A percentile compares a stretch with the other conserved stretches of the same genome.
Conservation (phyloP, 2,329 filamentous ascomycete genomes). For the Elsinoe batatas region DNA sequence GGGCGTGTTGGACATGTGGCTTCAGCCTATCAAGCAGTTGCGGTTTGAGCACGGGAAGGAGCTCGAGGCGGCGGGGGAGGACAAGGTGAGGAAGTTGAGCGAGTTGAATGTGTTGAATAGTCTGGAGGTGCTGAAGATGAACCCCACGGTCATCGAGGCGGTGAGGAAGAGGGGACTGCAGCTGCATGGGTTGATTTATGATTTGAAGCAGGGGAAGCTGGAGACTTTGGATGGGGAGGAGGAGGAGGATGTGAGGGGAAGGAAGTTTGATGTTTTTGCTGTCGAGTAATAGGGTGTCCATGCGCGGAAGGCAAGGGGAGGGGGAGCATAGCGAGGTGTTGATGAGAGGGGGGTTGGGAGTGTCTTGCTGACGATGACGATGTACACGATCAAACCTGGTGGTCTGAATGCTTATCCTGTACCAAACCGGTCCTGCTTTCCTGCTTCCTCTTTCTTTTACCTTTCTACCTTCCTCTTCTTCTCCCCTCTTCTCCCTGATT, state of each 20-base stretch:
- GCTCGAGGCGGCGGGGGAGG: conserved; percentile 40
- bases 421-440: not conserved
- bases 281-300: not conserved
- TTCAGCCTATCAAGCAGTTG: conserved; percentile 46
- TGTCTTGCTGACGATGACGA: not conserved
- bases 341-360: not conserved
- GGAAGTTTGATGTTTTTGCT: conserved; percentile 17
- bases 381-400: not conserved
- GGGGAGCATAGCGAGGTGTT: conserved; percentile 2
- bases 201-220: conserved; percentile 49
- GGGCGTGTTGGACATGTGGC: conserved; percentile 51
- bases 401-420: not conserved
- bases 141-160: conserved; percentile 59
- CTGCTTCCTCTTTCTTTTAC: not conserved
- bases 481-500: not conserved
- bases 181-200: conserved; percentile 70
- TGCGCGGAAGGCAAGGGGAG: not conserved
- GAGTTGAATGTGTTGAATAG: conserved; percentile 68
- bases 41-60: conserved; percentile 44
- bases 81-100: conserved; percentile 52
- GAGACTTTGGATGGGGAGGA: conserved; percentile 38
- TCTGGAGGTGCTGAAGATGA: conserved; percentile 57
- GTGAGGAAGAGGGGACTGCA: conserved; percentile 59
- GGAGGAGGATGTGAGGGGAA: conserved; percentile 21
- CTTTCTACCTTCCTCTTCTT: not conserved